Evolutionary conservation across 164 flowering plant species (phyloP).

Genomic region (Magnolia officinalis): DNA sequence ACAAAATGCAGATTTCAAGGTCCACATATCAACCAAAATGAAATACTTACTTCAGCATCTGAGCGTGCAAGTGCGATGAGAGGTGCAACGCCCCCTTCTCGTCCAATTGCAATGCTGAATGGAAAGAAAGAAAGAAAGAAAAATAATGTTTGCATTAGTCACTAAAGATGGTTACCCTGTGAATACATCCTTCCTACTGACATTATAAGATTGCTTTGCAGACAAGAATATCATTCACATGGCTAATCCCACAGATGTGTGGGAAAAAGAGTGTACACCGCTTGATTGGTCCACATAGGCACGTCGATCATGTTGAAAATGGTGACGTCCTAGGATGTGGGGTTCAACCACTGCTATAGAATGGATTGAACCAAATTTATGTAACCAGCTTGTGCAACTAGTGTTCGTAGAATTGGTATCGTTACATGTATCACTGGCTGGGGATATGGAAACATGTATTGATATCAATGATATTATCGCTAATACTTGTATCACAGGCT

Average conservation of each 20-base stretch:
- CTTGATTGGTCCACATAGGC: neutral
- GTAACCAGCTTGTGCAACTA: no score
- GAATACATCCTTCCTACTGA: neutral
- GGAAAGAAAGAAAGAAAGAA: neutral
- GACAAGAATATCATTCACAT: neutral
- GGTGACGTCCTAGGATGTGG: neutral
- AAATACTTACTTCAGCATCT: slow-evolving; percentile 66
- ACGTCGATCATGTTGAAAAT: neutral
- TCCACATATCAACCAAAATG: neutral
- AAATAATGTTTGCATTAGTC: slow-evolving; percentile 6
- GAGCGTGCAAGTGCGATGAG: slow-evolving; percentile 86
- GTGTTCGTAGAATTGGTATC: no score
- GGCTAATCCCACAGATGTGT: neutral
- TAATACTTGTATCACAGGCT: no score
- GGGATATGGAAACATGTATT: no score
- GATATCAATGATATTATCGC: no score
- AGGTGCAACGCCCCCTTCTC: slow-evolving; percentile 96
- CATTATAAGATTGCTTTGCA: neutral
- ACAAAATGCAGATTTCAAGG: neutral
- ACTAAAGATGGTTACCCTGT: neutral
- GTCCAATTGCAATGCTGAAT: slow-evolving; percentile 92
- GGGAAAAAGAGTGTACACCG: neutral
- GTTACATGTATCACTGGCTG: no score
- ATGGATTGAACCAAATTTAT: neutral
- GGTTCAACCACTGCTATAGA: neutral